These are phyloP conservation scores for Colletotrichum magnum DNA, from an alignment of 2,329 filamentous ascomycete species.

Conservation along the genomic window DNA sequence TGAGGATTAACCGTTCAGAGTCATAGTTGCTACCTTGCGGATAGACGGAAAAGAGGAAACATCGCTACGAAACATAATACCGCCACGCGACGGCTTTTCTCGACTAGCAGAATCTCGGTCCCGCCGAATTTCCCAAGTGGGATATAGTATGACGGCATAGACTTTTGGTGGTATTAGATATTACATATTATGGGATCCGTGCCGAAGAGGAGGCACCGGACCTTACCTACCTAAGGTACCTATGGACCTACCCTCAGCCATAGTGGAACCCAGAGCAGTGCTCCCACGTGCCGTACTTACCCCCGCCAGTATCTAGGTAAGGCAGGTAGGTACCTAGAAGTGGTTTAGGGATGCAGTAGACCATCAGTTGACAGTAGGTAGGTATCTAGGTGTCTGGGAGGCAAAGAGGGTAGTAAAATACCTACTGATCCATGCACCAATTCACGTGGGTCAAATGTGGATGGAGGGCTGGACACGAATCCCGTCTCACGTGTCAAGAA, in stretches of 20 bases:
- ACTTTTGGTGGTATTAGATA: slow-evolving; percentile 17
- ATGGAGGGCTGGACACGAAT: not conserved
- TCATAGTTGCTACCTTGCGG: slow-evolving; percentile 1
- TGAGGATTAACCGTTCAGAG: slow-evolving; percentile 9
- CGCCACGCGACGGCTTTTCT: slow-evolving; percentile 10
- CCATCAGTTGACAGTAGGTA: too few species aligned
- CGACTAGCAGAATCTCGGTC: slow-evolving; percentile 26
- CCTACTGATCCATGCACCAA: too few species aligned
- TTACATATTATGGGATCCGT: not conserved
- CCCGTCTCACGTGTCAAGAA: slow-evolving; percentile 17
- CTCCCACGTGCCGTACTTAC: too few species aligned
- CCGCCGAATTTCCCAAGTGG: slow-evolving; percentile 28
- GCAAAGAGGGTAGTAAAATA: too few species aligned
- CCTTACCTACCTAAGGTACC: too few species aligned
- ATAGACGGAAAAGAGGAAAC: not conserved
- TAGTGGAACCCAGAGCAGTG: too few species aligned
- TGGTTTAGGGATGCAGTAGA: too few species aligned
- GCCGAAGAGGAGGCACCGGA: slow-evolving; percentile 1
- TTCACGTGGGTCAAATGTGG: too few species aligned
- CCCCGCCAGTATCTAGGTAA: too few species aligned
- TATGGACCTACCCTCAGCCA: not conserved
- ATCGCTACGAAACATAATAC: not conserved
- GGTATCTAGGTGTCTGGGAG: too few species aligned
- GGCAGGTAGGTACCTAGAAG: too few species aligned
- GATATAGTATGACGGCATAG: slow-evolving; percentile 36